Evolutionary conservation across 495 filamentous ascomycete genomes (phyloP).

Genomic region (Penicillium paradoxum): DNA sequence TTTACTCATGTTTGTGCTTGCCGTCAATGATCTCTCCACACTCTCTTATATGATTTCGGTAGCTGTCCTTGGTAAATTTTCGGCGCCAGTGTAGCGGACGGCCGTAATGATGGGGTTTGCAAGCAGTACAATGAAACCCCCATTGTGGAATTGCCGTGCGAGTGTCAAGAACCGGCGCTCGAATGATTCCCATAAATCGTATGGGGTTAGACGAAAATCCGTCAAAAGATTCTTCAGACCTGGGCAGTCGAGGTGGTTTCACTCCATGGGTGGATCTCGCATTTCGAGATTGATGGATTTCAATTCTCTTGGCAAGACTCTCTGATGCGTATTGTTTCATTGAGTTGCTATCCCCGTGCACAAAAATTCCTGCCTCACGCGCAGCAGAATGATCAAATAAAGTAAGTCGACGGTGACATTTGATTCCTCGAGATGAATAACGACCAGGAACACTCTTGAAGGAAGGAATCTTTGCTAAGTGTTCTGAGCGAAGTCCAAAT

Average conservation of each 20-base stretch:
- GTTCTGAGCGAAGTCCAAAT: conserved; percentile 16
- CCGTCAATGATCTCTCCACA: conserved; percentile 20
- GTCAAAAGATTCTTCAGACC: conserved; percentile 13
- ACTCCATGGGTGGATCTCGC: background rate
- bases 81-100: conserved; percentile 18
- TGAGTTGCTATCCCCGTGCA: conserved; percentile 12
- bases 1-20: background rate
- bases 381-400: conserved; percentile 18
- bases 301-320: conserved; percentile 2
- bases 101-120: conserved; percentile 13
- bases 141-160: conserved; percentile 2
- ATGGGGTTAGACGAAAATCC: conserved; percentile 10
- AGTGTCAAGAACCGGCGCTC: conserved; percentile 10
- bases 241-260: conserved; percentile 11
- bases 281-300: background rate
- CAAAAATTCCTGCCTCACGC: conserved; percentile 13
- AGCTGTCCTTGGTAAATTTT: conserved; percentile 15
- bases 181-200: conserved; percentile 24
- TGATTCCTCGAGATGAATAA: conserved; percentile 17
- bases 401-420: conserved; percentile 3
- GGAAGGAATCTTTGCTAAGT: conserved; percentile 13
- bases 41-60: conserved; percentile 15
- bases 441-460: conserved; percentile 18
- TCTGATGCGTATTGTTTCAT: conserved; percentile 15
- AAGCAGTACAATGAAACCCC: conserved; percentile 23